phyloP scores from a whole-genome alignment of 495 filamentous ascomycete genomes.

The Hypoxylon perforatum region DNA sequence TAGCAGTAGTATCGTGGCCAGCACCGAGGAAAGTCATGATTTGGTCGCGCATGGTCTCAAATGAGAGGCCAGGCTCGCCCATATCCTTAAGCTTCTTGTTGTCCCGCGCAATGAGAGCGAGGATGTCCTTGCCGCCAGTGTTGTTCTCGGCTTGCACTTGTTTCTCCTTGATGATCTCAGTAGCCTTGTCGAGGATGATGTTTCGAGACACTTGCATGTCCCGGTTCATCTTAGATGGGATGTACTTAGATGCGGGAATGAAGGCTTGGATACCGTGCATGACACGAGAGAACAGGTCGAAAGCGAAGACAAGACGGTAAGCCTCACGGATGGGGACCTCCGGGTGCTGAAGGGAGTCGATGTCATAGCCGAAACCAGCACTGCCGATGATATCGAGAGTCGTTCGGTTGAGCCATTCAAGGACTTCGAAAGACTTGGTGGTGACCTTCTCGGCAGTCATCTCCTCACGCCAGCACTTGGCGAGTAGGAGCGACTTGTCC shows the following conservation, averaged over 20 bases:
- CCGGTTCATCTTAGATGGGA: slow-evolving; percentile 58
- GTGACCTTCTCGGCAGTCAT: slow-evolving; percentile 45
- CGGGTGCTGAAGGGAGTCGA: slow-evolving; percentile 56
- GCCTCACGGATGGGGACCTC: slow-evolving; percentile 55
- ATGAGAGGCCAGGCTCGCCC: slow-evolving; percentile 50
- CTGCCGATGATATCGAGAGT: slow-evolving; percentile 65
- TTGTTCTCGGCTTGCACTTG: slow-evolving; percentile 57
- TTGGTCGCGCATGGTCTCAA: slow-evolving; percentile 61
- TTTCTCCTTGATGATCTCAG: slow-evolving; percentile 51
- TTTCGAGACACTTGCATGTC: slow-evolving; percentile 54
- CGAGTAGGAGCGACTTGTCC: slow-evolving; percentile 59
- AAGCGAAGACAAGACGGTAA: slow-evolving; percentile 59
- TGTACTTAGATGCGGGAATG: slow-evolving; percentile 53
- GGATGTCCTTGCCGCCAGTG: slow-evolving; percentile 53
- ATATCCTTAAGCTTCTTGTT: slow-evolving; percentile 51
- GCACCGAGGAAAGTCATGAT: slow-evolving; percentile 58
- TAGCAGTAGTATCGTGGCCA: slow-evolving; percentile 56
- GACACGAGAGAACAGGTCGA: slow-evolving; percentile 52
- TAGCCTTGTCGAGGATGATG: slow-evolving; percentile 53
- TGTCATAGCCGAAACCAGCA: slow-evolving; percentile 61
- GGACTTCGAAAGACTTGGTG: slow-evolving; percentile 50
- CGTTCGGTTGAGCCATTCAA: slow-evolving; percentile 61
- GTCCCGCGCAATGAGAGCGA: slow-evolving; percentile 57
- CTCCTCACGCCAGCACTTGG: slow-evolving; percentile 53
- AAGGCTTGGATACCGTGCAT: slow-evolving; percentile 59